Base-by-base conservation (phyloP, 2,329 filamentous ascomycete genomes). In the Diaporthe sp. region DNA sequence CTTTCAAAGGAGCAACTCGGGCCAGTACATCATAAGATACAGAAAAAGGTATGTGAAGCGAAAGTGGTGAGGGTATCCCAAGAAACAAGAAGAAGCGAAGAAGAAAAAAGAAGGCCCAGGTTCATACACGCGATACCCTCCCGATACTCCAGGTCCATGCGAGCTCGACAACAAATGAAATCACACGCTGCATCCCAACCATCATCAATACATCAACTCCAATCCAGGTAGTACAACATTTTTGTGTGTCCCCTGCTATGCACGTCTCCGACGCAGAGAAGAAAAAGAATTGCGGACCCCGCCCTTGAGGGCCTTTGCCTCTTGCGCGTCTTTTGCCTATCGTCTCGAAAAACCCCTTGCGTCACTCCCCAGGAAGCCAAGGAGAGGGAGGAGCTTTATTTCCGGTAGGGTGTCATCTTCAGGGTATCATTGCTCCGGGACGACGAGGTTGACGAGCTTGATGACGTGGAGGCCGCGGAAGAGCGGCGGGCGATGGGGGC, bases 401-500 rank as follows among this genome's bases (percentile, higher is more conserved):
- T 70, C 22, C 65, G 34, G 65, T 70, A 55, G 12, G 73, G 73
- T 22, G 65, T 75, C 73, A 75, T 75, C 55, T 75, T 75, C 55
- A 75, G 73, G 31, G 34, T 17, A 42, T 51, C 60, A 2, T 37
- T 34, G 67, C 55, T 47, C 28, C 55, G 42, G 5, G 72, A 74
- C 2, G 72, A 55, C 1, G 71, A 73, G 17, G 34, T 57, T 25
- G 73, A 75, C n/a, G 65, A 61, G 39, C 28, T 68, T 28, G 72
- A 73, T 31, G 55, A 53, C 20, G 73, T 71, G 42, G 73, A 75
- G 42, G 73, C 51, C 22, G 73, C 34, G 25, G 73, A 75, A 4
- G 73, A 72, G 57, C 73, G 73, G 17, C 73, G 73, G 47, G 68
- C 67, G 37, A 65, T 39, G 37, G 73, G 73, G n/a, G 73, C 73